Evolutionary conservation across 345 rosid genomes (phyloP).

Genomic region (Acer negundo): DNA sequence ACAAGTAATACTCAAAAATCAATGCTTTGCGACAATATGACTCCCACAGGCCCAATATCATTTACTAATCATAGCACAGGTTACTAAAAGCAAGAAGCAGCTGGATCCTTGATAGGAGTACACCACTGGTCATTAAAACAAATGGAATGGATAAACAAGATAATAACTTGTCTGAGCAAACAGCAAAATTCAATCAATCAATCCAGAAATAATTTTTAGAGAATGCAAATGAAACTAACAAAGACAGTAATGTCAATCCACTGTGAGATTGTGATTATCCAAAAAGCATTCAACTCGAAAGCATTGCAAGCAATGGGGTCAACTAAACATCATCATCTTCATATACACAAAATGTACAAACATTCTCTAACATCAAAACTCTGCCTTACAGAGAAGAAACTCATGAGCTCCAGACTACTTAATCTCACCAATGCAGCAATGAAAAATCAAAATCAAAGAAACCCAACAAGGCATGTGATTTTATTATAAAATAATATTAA

Average conservation of each 20-base stretch:
- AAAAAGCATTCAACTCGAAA: neutral
- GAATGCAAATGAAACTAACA: neutral
- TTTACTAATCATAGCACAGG: neutral
- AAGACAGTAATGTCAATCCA: neutral
- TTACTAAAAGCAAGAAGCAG: neutral
- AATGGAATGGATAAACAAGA: neutral
- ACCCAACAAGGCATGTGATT: neutral
- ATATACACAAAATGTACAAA: neutral
- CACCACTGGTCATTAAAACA: neutral
- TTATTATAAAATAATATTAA: neutral
- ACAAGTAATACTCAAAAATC: neutral
- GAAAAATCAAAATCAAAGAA: conserved; percentile 4
- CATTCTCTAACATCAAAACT: neutral
- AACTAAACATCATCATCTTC: neutral
- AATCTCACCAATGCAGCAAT: conserved; percentile 3
- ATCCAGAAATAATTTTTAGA: neutral
- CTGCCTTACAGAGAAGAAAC: neutral
- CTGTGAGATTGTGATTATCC: neutral
- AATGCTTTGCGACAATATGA: neutral
- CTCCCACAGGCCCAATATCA: neutral
- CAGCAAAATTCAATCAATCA: neutral
- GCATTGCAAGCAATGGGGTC: neutral
- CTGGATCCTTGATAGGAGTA: neutral
- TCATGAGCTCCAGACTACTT: neutral
- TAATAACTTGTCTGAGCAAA: neutral